Base-by-base conservation (phyloP, 2,329 filamentous ascomycete genomes). In the Aureobasidium sp. region DNA sequence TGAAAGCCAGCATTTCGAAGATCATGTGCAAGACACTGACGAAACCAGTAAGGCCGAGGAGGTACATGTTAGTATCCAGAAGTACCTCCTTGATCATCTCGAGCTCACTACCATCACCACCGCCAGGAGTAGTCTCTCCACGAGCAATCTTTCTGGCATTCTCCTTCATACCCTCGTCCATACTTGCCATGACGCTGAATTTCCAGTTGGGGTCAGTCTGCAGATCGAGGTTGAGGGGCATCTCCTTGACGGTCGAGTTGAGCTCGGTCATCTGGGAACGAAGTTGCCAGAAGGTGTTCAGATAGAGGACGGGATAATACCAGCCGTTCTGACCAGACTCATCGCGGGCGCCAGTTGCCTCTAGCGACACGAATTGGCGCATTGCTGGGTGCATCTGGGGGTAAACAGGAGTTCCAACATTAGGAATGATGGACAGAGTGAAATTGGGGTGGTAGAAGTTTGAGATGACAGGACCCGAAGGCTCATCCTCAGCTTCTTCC, bases 211-310 rank as follows among this genome's bases (percentile, higher is more conserved):
- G 82, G 70, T 95, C 78, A 74, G 94, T 94, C 75, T 87, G 87
- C 36, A 97, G 80, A 64, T 92, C 87, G 65, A 97, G 87, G 65
- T 91, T 89, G 65, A 97, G 79, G 2, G 92, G 91, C 29, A 96
- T 79, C 26, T 84, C 85, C 69, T 85, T 87, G 68, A 96, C 89
- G 0, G 94, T 97, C 17, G 90, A 88, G 73, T 99, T 99, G 56
- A 99, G 79, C 67, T 92, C 82, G 26, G 83, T 90, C 93, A 97
- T 97, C 69, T 97, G 91, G 66, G 83, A 87, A 72, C 84, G 90
- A 66, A 99, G 82, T 76, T 97, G 93, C 94, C 94, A 99, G 77
- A 99, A 99, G 4, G 89, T 95, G 77, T 99, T 99, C 72, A 94
- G 80, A 73, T 91, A 99, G 43, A 97, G 77, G 48, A 97, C 84